Evolutionary conservation across 2,329 filamentous ascomycete species (phyloP).

Genomic region (Sarocladiaceae sp.): DNA sequence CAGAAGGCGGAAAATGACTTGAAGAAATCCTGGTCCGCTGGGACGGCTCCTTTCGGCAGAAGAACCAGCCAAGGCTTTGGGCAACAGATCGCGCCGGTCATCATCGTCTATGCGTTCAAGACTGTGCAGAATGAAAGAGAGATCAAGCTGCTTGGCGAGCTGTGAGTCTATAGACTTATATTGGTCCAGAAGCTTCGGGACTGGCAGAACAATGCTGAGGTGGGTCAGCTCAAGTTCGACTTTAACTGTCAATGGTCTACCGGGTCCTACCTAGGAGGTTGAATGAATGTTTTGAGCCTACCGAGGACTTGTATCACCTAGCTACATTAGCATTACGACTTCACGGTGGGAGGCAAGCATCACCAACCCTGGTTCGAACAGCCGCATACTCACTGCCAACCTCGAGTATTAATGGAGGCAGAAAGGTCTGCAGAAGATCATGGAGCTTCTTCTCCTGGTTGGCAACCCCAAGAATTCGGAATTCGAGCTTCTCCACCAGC

Average conservation of each 20-base stretch:
- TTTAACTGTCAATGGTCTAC: neutral
- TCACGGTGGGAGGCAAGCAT: neutral
- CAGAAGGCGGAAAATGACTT: slow-evolving; percentile 74
- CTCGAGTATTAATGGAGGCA: slow-evolving; percentile 81
- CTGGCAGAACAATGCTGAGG: slow-evolving; percentile 69
- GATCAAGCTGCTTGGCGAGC: slow-evolving; percentile 81
- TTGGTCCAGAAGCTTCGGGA: slow-evolving; percentile 79
- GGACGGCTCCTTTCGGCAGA: slow-evolving; percentile 26
- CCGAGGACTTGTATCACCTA: slow-evolving; percentile 48
- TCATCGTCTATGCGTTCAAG: slow-evolving; percentile 43
- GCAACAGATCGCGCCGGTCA: slow-evolving; percentile 70
- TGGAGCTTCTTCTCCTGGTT: slow-evolving; percentile 82
- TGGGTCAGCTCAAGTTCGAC: slow-evolving; percentile 9
- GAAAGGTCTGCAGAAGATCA: slow-evolving; percentile 69
- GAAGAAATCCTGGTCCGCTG: slow-evolving; percentile 62
- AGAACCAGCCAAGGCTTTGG: slow-evolving; percentile 36
- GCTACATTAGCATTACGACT: slow-evolving; percentile 7
- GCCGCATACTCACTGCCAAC: slow-evolving; percentile 73
- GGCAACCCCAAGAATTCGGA: slow-evolving; percentile 73
- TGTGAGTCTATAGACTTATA: slow-evolving; percentile 73
- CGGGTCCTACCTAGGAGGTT: slow-evolving; percentile 41
- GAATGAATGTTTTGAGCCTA: slow-evolving; percentile 50
- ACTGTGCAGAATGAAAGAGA: slow-evolving; percentile 86
- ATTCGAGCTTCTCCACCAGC: slow-evolving; percentile 80
- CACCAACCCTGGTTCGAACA: slow-evolving; percentile 70